A percentile compares a stretch with the other conserved stretches of the same genome.
These are phyloP conservation scores for Graphiopsis chlorocephala DNA, from an alignment of 2,329 filamentous ascomycete genomes.

Conservation along the genomic window DNA sequence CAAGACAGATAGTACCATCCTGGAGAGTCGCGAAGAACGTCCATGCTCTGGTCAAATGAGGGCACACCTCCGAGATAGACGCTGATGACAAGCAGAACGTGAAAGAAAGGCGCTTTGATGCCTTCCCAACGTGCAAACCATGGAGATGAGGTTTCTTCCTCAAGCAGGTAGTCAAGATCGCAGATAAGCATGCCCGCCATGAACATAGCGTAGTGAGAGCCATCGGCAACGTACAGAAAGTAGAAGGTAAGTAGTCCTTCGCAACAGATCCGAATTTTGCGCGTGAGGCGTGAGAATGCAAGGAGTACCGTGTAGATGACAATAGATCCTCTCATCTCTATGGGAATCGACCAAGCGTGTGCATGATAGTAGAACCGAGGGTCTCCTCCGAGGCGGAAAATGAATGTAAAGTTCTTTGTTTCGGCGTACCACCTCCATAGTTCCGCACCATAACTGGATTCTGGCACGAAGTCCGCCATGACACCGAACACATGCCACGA, in stretches of 20 bases:
- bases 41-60: conserved; percentile 49
- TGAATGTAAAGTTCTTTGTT: conserved; percentile 67
- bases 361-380: conserved; percentile 59
- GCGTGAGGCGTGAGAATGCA: conserved; percentile 56
- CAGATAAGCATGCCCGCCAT: conserved; percentile 60
- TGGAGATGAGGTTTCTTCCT: background rate
- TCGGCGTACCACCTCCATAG: conserved; percentile 54
- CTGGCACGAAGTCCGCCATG: conserved; percentile 25
- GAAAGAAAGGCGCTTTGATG: conserved; percentile 52
- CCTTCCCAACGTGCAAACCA: conserved; percentile 48
- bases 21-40: conserved; percentile 51
- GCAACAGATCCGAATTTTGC: conserved; percentile 50
- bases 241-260: conserved; percentile 57
- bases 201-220: conserved; percentile 61
- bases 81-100: conserved; percentile 51
- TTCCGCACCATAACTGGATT: conserved; percentile 48
- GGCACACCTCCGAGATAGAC: conserved; percentile 63
- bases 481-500: conserved; percentile 55
- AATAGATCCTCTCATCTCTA: conserved; percentile 64
- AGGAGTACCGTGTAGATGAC: conserved; percentile 58
- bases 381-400: conserved; percentile 58
- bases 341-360: conserved; percentile 63
- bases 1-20: conserved; percentile 62
- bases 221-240: conserved; percentile 67
- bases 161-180: conserved; percentile 37